Evolutionary conservation across 768 basidiomycete genomes (phyloP), one percentile per base, ranked within the genome.

Genomic region (Nevesoporus exiguus): DNA sequence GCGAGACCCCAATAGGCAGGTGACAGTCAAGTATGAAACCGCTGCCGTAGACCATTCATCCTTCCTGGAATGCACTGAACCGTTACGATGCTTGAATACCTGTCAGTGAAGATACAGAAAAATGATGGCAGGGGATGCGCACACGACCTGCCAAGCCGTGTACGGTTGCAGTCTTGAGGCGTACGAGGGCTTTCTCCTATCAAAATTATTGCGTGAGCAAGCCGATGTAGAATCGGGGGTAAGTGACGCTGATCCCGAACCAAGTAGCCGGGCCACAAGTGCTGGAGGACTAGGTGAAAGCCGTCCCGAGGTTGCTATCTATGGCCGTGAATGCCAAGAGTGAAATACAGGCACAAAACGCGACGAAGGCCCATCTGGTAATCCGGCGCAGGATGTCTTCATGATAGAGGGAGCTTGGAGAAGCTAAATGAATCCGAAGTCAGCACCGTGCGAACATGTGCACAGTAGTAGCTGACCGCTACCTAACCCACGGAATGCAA

Each of bases 141-240:
- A 59, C 10, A 66, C 53, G 15, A 59, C 66, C 52, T 71, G 76
- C 68, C 69, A 77, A n/a, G 71, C 71, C 7, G 69, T 71, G 53
- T 69, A 76, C 0, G 76, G 76, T 56, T 76, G 73, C 3, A 82
- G 56, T 7, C 55, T 58, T 3, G 76, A 69, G 6, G 49, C 40
- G 66, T 75, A 83, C 0, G 83, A 80, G 17, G 84, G 73, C 0
- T 64, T 72, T 14, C 45, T 53, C 40, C 79, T 76, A 59, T 75
- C 71, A 46, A 82, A 68, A 0, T 79, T 80, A n/a, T 59, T 84
- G 82, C 0, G 61, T 66, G 34, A 71, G 70, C 61, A 77, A 55
- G 30, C 80, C 84, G 27, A 4, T 29, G 27, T 29, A 29, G 27
- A 29, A 29, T 8, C 27, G 27, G 27, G 8, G 11, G 65, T 78